These are phyloP conservation scores for Clonostachys solani DNA, from an alignment of 2,329 filamentous ascomycete species.

Conservation along the genomic window DNA sequence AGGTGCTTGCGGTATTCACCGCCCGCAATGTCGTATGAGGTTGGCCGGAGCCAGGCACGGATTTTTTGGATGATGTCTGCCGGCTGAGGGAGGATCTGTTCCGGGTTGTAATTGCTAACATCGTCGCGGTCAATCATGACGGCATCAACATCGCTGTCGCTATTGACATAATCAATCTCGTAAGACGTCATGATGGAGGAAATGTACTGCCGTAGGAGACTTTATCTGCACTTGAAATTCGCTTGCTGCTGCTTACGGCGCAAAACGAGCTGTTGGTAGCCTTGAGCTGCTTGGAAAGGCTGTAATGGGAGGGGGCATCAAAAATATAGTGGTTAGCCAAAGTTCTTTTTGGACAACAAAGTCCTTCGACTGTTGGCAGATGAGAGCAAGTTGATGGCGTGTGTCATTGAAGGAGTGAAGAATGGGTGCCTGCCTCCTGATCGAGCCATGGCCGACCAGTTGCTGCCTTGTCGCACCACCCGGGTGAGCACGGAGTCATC, in stretches of 20 bases:
- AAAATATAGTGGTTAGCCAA: too few relatives aligned
- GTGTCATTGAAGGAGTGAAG: too few relatives aligned
- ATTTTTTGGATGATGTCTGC: background rate
- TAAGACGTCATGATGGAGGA: background rate
- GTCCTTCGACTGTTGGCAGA: too few relatives aligned
- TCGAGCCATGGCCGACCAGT: too few relatives aligned
- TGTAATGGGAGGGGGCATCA: too few relatives aligned
- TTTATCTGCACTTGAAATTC: background rate
- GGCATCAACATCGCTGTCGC: background rate
- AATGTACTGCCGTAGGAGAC: slow-evolving; percentile 1
- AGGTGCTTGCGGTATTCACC: background rate
- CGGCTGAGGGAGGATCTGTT: background rate
- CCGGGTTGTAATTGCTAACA: background rate
- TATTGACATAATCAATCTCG: background rate
- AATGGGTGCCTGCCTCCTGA: too few relatives aligned
- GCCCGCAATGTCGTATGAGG: background rate
- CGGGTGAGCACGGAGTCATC: too few relatives aligned
- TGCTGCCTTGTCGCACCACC: too few relatives aligned
- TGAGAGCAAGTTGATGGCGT: too few relatives aligned
- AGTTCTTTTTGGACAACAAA: too few relatives aligned
- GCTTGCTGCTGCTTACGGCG: background rate
- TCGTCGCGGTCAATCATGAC: background rate
- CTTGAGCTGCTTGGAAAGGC: background rate
- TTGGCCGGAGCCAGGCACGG: background rate
- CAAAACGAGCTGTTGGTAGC: background rate